These are phyloP conservation scores for Alternaria brassicae DNA, from an alignment of 2,329 filamentous ascomycete genomes.

Conservation along the genomic window DNA sequence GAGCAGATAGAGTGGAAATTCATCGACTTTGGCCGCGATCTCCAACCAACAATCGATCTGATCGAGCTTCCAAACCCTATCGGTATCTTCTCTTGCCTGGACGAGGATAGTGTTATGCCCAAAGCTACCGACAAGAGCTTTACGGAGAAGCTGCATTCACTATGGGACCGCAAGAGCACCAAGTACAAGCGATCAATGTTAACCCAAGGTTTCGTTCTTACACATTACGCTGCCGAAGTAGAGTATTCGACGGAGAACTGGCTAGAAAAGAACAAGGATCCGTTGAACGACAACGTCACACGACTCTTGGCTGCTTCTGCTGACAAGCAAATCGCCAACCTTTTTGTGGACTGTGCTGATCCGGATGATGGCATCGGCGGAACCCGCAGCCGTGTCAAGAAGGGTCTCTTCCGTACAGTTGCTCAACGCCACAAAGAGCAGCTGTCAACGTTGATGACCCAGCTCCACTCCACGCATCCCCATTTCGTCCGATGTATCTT, in stretches of 20 bases:
- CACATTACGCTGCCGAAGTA: slow-evolving; percentile 96
- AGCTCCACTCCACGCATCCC: slow-evolving; percentile 94
- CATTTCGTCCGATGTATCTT: slow-evolving; percentile 98
- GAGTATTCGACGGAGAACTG: slow-evolving; percentile 95
- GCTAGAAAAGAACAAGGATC: slow-evolving; percentile 99
- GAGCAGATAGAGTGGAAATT: slow-evolving; percentile 99
- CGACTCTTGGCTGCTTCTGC: slow-evolving; percentile 82
- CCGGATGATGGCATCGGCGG: slow-evolving; percentile 74
- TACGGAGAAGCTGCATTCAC: slow-evolving; percentile 93
- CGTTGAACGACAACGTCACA: slow-evolving; percentile 95
- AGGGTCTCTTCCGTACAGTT: slow-evolving; percentile 94
- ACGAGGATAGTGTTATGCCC: slow-evolving; percentile 98
- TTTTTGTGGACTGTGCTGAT: slow-evolving; percentile 90
- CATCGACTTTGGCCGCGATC: slow-evolving; percentile 95
- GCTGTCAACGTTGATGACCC: slow-evolving; percentile 92
- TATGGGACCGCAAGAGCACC: slow-evolving; percentile 95
- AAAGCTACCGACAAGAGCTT: slow-evolving; percentile 97
- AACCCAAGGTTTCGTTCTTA: slow-evolving; percentile 91
- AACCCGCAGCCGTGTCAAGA: slow-evolving; percentile 84
- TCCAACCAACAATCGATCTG: slow-evolving; percentile 96
- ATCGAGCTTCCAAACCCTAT: slow-evolving; percentile 97
- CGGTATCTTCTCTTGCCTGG: slow-evolving; percentile 96
- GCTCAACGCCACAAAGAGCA: slow-evolving; percentile 98
- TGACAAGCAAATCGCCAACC: slow-evolving; percentile 79
- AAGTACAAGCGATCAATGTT: slow-evolving; percentile 92